Evolutionary conservation across 148 eudicot genomes (phyloP).

Genomic region (Mesembryanthemum crystallinum): DNA sequence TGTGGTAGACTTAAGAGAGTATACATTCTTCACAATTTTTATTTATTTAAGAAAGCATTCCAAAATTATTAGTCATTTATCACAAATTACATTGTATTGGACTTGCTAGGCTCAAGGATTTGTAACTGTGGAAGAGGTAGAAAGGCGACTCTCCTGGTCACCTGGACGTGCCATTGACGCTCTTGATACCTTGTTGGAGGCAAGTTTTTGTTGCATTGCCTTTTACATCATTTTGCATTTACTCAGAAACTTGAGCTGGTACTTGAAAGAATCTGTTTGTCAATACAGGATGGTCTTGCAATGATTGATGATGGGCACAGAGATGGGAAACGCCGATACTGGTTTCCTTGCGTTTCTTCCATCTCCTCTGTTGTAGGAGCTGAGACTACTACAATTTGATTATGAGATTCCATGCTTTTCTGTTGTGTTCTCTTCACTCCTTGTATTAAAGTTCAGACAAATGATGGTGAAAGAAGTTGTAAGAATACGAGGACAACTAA

Average conservation of each 20-base stretch:
- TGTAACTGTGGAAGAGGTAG: slow-evolving; percentile 86
- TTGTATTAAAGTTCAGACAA: background rate
- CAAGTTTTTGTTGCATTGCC: slow-evolving; percentile 30
- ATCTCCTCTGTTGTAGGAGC: slow-evolving; percentile 61
- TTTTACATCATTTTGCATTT: background rate
- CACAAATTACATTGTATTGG: background rate
- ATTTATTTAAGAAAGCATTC: too few relatives aligned
- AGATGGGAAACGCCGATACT: slow-evolving; percentile 81
- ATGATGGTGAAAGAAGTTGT: background rate
- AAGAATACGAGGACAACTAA: background rate
- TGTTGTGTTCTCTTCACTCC: background rate
- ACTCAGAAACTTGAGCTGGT: background rate
- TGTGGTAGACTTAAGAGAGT: background rate
- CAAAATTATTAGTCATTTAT: background rate
- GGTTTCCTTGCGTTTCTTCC: slow-evolving; percentile 97
- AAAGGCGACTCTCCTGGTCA: slow-evolving; percentile 79
- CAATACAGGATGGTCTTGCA: slow-evolving; percentile 86
- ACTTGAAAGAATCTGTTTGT: slow-evolving; percentile 15
- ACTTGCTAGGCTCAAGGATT: slow-evolving; percentile 69
- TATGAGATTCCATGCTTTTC: background rate
- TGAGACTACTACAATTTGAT: slow-evolving; percentile 40
- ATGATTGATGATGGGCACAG: slow-evolving; percentile 95
- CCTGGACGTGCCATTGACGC: slow-evolving; percentile 94
- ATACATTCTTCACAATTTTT: background rate
- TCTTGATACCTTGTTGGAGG: slow-evolving; percentile 79